phyloP scores from a whole-genome alignment of 1,284 basidiomycete species.

The Laetiporus sulphureus region DNA sequence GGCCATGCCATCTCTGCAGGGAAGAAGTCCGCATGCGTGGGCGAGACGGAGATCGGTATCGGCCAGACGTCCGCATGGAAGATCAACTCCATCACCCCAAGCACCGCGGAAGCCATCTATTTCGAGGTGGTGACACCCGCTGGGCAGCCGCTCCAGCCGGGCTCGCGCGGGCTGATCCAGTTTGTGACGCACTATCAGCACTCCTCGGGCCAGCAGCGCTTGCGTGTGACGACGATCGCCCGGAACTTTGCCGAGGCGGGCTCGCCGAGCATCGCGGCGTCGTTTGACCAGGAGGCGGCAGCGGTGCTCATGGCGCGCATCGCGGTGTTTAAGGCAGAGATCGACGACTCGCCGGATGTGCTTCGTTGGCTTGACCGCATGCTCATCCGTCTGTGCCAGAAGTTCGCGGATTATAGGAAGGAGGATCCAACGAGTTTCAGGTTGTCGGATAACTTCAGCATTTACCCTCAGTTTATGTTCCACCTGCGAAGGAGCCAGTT shows the following conservation, averaged over 20 bases:
- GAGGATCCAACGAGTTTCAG: conserved; percentile 96
- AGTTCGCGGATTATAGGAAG: conserved; percentile 98
- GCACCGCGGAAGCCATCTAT: conserved; percentile 89
- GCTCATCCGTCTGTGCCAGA: conserved; percentile 98
- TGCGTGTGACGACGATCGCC: conserved; percentile 95
- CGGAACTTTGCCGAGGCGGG: conserved; percentile 97
- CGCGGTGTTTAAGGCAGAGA: conserved; percentile 99
- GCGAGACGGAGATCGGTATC: conserved; percentile 99
- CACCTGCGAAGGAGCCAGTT: conserved; percentile 96
- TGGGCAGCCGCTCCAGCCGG: conserved; percentile 87
- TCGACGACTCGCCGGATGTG: conserved; percentile 97
- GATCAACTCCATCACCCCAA: conserved; percentile 86
- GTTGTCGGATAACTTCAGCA: conserved; percentile 93
- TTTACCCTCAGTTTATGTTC: conserved; percentile 99
- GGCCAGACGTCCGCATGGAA: conserved; percentile 99
- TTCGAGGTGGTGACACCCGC: conserved; percentile 99
- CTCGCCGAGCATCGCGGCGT: conserved; percentile 86
- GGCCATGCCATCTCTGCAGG: conserved; percentile 96
- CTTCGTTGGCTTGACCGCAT: conserved; percentile 97
- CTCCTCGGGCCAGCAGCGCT: conserved; percentile 87
- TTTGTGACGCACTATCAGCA: conserved; percentile 99
- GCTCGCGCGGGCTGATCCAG: conserved; percentile 93
- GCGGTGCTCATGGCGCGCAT: conserved; percentile 99
- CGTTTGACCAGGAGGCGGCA: conserved; percentile 97
- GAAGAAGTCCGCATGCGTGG: conserved; percentile 95